Conservation (phyloP, 768 basidiomycete species). For the Heimioporus sp. region DNA sequence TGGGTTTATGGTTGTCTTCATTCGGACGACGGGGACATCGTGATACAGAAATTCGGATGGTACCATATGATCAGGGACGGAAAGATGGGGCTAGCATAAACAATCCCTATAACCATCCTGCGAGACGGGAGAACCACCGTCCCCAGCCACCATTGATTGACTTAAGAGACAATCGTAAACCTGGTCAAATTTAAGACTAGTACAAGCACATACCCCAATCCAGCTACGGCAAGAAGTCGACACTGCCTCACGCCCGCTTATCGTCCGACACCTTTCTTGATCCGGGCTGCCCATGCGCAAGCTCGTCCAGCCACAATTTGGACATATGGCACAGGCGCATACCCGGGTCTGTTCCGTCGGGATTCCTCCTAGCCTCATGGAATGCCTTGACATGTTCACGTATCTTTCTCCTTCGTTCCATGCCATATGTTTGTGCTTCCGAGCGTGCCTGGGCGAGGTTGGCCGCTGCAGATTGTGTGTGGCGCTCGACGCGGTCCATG, state of each 20-base stretch:
- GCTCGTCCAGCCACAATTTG: background rate
- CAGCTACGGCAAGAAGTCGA: background rate
- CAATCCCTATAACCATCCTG: too few species aligned
- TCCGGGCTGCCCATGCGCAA: background rate
- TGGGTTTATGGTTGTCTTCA: too few species aligned
- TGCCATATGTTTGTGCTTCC: constrained; percentile 56
- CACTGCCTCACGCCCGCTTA: background rate
- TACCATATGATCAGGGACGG: too few species aligned
- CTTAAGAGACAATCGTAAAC: too few species aligned
- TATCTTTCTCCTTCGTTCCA: constrained; percentile 50
- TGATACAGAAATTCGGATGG: too few species aligned
- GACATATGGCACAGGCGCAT: background rate
- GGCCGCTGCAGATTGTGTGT: constrained; percentile 46
- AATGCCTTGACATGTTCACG: constrained; percentile 42
- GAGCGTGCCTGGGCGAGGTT: constrained; percentile 59
- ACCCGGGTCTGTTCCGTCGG: background rate
- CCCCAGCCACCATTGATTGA: too few species aligned
- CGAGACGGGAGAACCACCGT: too few species aligned
- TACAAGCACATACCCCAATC: background rate
- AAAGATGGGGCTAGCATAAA: too few species aligned
- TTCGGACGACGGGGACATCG: too few species aligned
- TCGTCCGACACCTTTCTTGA: background rate
- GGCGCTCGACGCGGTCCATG: constrained; percentile 40
- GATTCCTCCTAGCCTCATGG: constrained; percentile 13
- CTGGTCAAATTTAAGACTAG: background rate